A percentile compares a stretch with the other conserved stretches of the same genome.
phyloP scores from a whole-genome alignment of 306 rosid genomes.

The Rubus parviflorus region DNA sequence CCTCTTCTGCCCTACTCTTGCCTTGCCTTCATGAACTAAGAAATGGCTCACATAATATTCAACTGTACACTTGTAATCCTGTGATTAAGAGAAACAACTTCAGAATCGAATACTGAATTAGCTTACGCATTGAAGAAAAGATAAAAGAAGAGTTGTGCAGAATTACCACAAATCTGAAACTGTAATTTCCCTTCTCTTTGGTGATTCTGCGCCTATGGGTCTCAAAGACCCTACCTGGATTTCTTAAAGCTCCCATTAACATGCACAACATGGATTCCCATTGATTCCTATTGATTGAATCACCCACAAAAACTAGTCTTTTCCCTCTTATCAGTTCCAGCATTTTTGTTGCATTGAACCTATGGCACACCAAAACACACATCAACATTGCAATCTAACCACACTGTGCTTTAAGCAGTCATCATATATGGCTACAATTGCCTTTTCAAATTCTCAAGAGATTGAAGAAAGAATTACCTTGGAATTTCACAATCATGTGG shows the following conservation, averaged over 20 bases:
- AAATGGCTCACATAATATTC: conserved; percentile 77
- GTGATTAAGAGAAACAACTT: conserved; percentile 15
- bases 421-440: neutral
- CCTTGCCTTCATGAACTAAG: conserved; percentile 84
- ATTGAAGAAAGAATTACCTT: conserved; percentile 42
- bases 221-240: conserved; percentile 79
- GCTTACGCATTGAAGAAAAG: neutral
- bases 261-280: conserved; percentile 96
- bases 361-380: conserved; percentile 29
- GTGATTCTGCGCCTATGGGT: conserved; percentile 75
- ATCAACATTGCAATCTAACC: conserved; percentile 11
- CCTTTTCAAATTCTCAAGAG: neutral
- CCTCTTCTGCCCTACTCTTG: conserved; percentile 71
- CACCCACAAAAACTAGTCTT: conserved; percentile 93
- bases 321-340: conserved; percentile 85
- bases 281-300: conserved; percentile 89
- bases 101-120: conserved; percentile 16
- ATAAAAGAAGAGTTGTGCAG: conserved; percentile 19
- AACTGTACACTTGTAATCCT: conserved; percentile 92
- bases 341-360: conserved; percentile 91
- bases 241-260: conserved; percentile 65
- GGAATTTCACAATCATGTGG: conserved; percentile 64
- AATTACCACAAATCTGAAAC: conserved; percentile 88
- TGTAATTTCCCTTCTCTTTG: conserved; percentile 72
- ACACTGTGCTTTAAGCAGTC: neutral